A percentile compares a stretch with the other conserved stretches of the same genome.
Evolutionary conservation across 2,329 filamentous ascomycete genomes (phyloP).

Genomic region (Albophoma yamanashiensis): DNA sequence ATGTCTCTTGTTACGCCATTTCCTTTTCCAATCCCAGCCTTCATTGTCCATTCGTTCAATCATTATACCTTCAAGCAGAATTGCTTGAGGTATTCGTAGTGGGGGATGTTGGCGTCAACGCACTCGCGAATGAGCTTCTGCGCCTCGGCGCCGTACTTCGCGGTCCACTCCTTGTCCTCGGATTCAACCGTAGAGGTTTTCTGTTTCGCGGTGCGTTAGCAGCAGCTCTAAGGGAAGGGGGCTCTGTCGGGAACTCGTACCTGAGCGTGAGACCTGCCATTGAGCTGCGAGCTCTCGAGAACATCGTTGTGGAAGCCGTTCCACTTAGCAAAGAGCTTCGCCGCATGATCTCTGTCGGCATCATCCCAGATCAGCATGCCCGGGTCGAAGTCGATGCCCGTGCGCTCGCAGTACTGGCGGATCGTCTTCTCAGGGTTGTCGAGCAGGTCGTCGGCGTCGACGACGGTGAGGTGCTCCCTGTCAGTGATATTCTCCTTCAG

Average conservation of each 20-base stretch:
- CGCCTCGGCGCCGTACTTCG: slow-evolving; percentile 64
- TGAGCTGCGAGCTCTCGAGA: slow-evolving; percentile 68
- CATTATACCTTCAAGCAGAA: slow-evolving; percentile 53
- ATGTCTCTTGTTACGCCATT: not conserved
- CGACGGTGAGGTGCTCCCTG: slow-evolving; percentile 64
- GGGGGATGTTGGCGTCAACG: slow-evolving; percentile 59
- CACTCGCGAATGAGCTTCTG: slow-evolving; percentile 59
- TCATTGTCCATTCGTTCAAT: not conserved
- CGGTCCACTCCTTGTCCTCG: slow-evolving; percentile 60
- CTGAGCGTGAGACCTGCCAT: slow-evolving; percentile 54
- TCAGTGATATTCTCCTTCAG: slow-evolving; percentile 59
- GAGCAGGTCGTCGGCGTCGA: slow-evolving; percentile 90
- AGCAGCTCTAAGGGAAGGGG: not conserved
- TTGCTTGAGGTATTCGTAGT: slow-evolving; percentile 75
- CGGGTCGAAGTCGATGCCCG: slow-evolving; percentile 64
- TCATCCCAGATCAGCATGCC: slow-evolving; percentile 81
- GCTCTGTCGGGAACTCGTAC: slow-evolving; percentile 19
- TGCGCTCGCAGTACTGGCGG: slow-evolving; percentile 68
- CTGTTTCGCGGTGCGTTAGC: slow-evolving; percentile 21
- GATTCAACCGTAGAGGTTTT: slow-evolving; percentile 53
- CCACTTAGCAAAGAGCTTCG: slow-evolving; percentile 87
- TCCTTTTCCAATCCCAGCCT: not conserved
- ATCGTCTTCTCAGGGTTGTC: slow-evolving; percentile 72
- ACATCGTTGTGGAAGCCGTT: slow-evolving; percentile 94
- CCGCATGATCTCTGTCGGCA: slow-evolving; percentile 61